Evolutionary conservation across 768 basidiomycete genomes (phyloP).

Genomic region (Chlorophyllum brunneum): DNA sequence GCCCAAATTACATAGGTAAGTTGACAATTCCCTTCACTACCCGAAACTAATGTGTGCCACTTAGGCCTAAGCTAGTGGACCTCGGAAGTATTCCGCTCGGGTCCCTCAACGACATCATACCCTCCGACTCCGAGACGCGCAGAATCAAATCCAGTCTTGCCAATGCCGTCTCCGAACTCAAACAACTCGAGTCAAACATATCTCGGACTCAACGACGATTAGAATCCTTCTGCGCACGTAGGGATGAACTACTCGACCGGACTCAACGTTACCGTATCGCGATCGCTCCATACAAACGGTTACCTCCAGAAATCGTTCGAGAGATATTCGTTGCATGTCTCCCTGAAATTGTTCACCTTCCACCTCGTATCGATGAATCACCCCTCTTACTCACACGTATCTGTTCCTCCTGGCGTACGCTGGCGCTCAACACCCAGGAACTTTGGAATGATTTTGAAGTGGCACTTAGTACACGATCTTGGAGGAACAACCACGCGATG

Average conservation of each 20-base stretch:
- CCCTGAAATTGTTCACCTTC: slow-evolving; percentile 9
- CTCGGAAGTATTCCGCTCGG: not conserved
- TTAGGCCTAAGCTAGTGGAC: slow-evolving; percentile 8
- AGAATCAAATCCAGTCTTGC: slow-evolving; percentile 6
- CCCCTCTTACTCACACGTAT: slow-evolving; percentile 19
- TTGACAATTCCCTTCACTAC: not conserved
- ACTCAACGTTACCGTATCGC: slow-evolving; percentile 17
- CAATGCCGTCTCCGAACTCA: slow-evolving; percentile 4
- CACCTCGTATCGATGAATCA: slow-evolving; percentile 13
- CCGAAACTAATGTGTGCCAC: not conserved
- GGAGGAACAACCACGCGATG: slow-evolving; percentile 11
- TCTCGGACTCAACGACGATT: slow-evolving; percentile 5
- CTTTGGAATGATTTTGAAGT: slow-evolving; percentile 17
- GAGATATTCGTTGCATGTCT: slow-evolving; percentile 17
- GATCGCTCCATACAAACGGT: slow-evolving; percentile 18
- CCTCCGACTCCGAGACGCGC: slow-evolving; percentile 2
- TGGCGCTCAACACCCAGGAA: slow-evolving; percentile 17
- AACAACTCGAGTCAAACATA: slow-evolving; percentile 12
- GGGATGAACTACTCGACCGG: not conserved
- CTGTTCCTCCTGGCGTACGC: slow-evolving; percentile 18
- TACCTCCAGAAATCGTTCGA: slow-evolving; percentile 17
- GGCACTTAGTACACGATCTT: not conserved
- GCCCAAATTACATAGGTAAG: slow-evolving; percentile 2
- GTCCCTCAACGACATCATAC: slow-evolving; percentile 8
- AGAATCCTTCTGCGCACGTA: slow-evolving; percentile 3